Conservation (phyloP, 140 eudicot genomes). For the Cichorium intybus region DNA sequence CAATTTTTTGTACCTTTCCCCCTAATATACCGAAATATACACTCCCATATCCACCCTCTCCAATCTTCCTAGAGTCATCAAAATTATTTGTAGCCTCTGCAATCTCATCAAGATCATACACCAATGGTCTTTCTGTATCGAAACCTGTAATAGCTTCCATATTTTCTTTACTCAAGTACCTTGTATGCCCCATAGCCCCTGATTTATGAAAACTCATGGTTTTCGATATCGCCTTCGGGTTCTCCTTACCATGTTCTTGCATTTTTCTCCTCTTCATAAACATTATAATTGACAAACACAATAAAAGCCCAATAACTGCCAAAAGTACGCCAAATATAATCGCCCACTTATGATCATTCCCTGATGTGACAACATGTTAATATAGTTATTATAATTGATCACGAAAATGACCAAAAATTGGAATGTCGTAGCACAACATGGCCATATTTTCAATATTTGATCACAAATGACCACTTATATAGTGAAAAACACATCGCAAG, state of each 20-base stretch:
- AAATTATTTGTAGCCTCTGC: conserved; percentile 68
- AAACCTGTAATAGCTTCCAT: conserved; percentile 60
- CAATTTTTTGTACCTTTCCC: conserved; percentile 42
- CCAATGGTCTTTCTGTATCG: conserved; percentile 70
- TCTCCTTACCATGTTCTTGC: conserved; percentile 32
- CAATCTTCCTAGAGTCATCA: conserved; percentile 63
- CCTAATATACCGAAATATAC: conserved; percentile 72
- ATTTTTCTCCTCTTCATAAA: conserved; percentile 42
- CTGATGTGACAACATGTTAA: conserved; percentile 9
- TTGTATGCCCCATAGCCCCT: conserved; percentile 35
- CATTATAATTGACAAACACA: conserved; percentile 48
- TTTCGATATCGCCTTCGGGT: conserved; percentile 40
- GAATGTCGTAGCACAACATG: background rate
- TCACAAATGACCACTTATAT: background rate
- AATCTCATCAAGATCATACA: conserved; percentile 69
- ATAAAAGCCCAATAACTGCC: conserved; percentile 41
- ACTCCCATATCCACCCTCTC: conserved; percentile 86
- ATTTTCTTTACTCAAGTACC: conserved; percentile 42
- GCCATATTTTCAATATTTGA: background rate
- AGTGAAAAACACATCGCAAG: background rate
- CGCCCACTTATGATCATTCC: conserved; percentile 48
- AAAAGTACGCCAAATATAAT: conserved; percentile 44
- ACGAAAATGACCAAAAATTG: background rate
- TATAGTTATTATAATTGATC: background rate
- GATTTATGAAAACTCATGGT: conserved; percentile 37